Evolutionary conservation across 2,329 filamentous ascomycete genomes (phyloP), one percentile per base, ranked within the genome.

Genomic region (Cercospora sesami): DNA sequence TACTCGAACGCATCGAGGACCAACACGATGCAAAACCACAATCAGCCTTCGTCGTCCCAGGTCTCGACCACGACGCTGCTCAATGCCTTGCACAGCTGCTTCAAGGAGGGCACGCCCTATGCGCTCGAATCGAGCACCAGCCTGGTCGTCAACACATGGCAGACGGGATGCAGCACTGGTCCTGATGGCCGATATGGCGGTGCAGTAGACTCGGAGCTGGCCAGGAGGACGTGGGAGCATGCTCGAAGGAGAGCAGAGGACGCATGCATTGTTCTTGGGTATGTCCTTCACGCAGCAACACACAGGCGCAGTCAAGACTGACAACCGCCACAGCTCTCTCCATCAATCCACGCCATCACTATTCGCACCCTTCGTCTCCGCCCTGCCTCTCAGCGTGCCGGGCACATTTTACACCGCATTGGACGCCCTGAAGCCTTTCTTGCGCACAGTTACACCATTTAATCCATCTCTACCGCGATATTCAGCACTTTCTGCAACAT

Each of bases 141-240:
- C 78, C 80, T 98, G 45, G 94, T 95, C 0, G 93, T 98, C 72
- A 98, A 98, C 82, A 97, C 93, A 66, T 97, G 94, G 94, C 86
- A 95, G 63, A 96, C 92, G 3, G 92, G 92, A 18, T 85, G 88
- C 30, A 91, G 91, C 73, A 82, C 86, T 26, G 88, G 90, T 45
- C 85, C 87, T 2, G 87, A 93, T 75, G 91, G 91, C 42, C 85
- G 86, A 65, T 83, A 85, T 58, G 92, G 91, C 62, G 92, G 91
- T 64, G 93, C 91, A 7, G 87, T 98, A 51, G 95, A 99, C 80
- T 81, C 87, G 51, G 87, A 91, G 23, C 81, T 99, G 61, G 91
- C 92, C 16, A 85, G 88, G 63, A 88, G 92, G 78, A 93, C 94
- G 2, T 99, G 95, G 94, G 95, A 99, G 81, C 95, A 99, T 83